A percentile compares a stretch with the other conserved stretches of the same genome.
phyloP scores from a whole-genome alignment of 805 yeast species.

The Kregervanrija delftensis region DNA sequence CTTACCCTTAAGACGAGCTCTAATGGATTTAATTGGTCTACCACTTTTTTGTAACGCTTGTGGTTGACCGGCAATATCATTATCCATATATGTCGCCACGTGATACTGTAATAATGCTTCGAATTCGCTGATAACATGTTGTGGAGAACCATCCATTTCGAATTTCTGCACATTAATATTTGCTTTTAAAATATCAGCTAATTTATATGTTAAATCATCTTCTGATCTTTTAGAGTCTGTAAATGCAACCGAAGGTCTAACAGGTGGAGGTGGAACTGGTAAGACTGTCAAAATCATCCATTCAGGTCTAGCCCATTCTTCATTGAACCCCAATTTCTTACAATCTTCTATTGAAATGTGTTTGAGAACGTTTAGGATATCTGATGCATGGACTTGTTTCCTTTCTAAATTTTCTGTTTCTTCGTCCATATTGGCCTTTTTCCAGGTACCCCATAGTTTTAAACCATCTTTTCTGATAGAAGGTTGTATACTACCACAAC shows the following conservation, averaged over 20 bases:
- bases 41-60: constrained; percentile 98
- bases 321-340: constrained; percentile 76
- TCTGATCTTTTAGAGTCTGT: constrained; percentile 98
- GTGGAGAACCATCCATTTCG: constrained; percentile 98
- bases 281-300: constrained; percentile 97
- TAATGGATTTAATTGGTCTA: constrained; percentile 94
- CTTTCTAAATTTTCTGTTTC: constrained; percentile 89
- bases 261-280: constrained; percentile 99
- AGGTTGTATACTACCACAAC: constrained; percentile 97
- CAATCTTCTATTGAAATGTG: constrained; percentile 87
- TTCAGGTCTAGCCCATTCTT: constrained; percentile 97
- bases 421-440: constrained; percentile 67
- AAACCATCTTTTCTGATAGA: constrained; percentile 93
- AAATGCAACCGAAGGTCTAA: constrained; percentile 96
- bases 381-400: constrained; percentile 80
- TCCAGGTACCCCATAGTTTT: constrained; percentile 98
- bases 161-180: constrained; percentile 94
- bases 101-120: constrained; percentile 94
- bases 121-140: constrained; percentile 94
- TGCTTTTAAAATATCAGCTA: constrained; percentile 95
- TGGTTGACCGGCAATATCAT: constrained; percentile 99
- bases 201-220: constrained; percentile 95
- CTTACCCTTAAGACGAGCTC: constrained; percentile 99
- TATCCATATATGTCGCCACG: constrained; percentile 99
- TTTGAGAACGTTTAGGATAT: constrained; percentile 83